Evolutionary conservation across 371 early-diverging fungal species (phyloP), one percentile per base, ranked within the genome.

Genomic region (Mucor racemosus): DNA sequence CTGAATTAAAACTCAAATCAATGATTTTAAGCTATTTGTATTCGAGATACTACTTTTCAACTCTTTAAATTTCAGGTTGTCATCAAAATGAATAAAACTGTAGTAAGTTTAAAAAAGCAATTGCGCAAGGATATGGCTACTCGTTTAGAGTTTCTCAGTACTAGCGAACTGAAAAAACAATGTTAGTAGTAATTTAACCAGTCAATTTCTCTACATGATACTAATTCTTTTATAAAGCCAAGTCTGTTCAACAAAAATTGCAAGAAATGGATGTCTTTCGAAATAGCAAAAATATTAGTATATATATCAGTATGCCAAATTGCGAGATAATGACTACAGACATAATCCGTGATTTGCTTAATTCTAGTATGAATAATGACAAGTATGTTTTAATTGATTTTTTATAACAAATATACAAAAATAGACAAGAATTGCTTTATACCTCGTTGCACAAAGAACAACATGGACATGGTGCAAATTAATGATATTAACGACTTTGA

Each of bases 391-490:
- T 4, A 17, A 26, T 3, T 19, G 0, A 7, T 19, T 21, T 4
- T 10, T 11, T 39, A 58, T 17, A 40, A 9, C 7, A 34, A 5
- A 58, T 50, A 50, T 50, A 9, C 7, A 38, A 19, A 21, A 15
- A 21, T 65, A 89, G 90, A 78, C 1, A 90, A 90, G 67, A 64
- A 69, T 11, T 88, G 88, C 55, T 91, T 84, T 78, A 84, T 91
- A 35, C 91, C 92, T 19, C 76, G 88, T 19, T 91, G 90, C 56
- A 76, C 84, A 21, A 84, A 82, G 21, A 75, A 81, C 54, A 67
- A 64, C 13, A 90, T 91, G 92, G 89, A 90, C 17, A 91, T 91
- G 92, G 89, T 91, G 19, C 80, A 77, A 60, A 75, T 91, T 4
- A 70, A 64, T 11, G 87, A 87, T 10, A 76, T 80, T 71, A 80